Base-by-base conservation (phyloP, 129 eudicot species). In the Lactuca saligna region DNA sequence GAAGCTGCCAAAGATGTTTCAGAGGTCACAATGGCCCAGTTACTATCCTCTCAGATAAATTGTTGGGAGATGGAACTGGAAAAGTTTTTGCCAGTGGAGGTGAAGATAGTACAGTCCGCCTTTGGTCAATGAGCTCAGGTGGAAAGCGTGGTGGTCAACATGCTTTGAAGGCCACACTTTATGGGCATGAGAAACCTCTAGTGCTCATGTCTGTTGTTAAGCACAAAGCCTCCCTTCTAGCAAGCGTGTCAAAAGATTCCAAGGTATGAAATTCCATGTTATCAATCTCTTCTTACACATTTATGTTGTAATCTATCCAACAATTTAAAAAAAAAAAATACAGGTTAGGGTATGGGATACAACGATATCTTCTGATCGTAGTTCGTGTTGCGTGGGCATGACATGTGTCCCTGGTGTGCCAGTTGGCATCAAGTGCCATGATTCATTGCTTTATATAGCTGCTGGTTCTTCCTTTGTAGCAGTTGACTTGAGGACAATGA, bases 311-410 rank as follows among this genome's bases (percentile, higher is more conserved):
- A 69, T 34, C 17, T 35, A 46, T 72, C 65, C 67, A 53, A 78
- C 65, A 38, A 51, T 44, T 68, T 25, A 25, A 8, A 37, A 50
- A 63, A 13, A 13, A 61, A 65, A 38, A 4, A 39, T 35, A 70
- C 54, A 91, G 98, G 83, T 91, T 66, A 91, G 88, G 79, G 81
- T 84, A 33, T 91, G 97, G 97, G 97, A 91, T 73, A 77, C 89
- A 12, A 69, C 82, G 14, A 14, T 80, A 65, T 86, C 96, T 37
- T 61, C 88, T 64, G 70, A 61, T 73, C 91, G 89, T 56, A 75
- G 85, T 61, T 88, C 97, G 9, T 75, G 91, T 74, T 88, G 95
- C 72, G 98, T 91, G 61, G 98, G 95, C 61, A 82, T 50, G 76
- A 78, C 91, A 6, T 67, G 86, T 25, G 74, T 86, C 16, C 78